phyloP scores from a whole-genome alignment of 2,329 filamentous ascomycete species.

The Aspergillus nomiae region DNA sequence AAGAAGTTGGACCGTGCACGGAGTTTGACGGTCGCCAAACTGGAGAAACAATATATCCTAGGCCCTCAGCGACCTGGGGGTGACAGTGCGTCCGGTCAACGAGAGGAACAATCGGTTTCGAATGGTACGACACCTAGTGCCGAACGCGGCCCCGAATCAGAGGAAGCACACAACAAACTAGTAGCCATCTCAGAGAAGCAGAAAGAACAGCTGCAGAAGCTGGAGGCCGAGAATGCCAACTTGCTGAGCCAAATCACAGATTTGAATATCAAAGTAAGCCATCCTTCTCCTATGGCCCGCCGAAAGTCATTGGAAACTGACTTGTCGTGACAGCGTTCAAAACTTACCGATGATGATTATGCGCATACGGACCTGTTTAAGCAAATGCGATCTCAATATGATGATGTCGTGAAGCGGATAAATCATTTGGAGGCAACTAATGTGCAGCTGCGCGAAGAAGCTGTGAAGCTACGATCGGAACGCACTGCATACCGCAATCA shows the following conservation, averaged over 20 bases:
- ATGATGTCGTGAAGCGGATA: constrained; percentile 87
- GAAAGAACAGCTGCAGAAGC: constrained; percentile 81
- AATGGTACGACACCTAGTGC: constrained; percentile 58
- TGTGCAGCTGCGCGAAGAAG: constrained; percentile 78
- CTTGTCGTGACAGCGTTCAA: constrained; percentile 56
- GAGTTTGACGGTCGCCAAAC: constrained; percentile 84
- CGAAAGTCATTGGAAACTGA: constrained; percentile 4
- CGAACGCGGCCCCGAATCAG: constrained; percentile 66
- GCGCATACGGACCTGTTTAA: constrained; percentile 93
- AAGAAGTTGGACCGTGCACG: constrained; percentile 89
- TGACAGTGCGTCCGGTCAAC: constrained; percentile 50
- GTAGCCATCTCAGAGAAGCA: constrained; percentile 76
- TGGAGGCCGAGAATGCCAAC: constrained; percentile 74
- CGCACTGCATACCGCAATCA: constrained; percentile 78
- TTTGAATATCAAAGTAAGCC: constrained; percentile 59
- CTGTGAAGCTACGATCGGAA: constrained; percentile 81
- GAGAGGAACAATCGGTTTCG: constrained; percentile 54
- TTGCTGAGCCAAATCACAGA: constrained; percentile 78
- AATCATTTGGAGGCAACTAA: constrained; percentile 92
- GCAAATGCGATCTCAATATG: constrained; percentile 82
- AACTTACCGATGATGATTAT: constrained; percentile 88
- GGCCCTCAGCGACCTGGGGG: constrained; percentile 57
- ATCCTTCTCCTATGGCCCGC: background rate
- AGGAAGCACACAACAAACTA: constrained; percentile 76
- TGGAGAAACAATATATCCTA: constrained; percentile 85